phyloP scores from a whole-genome alignment of 768 basidiomycete species.

The Filobasidium floriforme region DNA sequence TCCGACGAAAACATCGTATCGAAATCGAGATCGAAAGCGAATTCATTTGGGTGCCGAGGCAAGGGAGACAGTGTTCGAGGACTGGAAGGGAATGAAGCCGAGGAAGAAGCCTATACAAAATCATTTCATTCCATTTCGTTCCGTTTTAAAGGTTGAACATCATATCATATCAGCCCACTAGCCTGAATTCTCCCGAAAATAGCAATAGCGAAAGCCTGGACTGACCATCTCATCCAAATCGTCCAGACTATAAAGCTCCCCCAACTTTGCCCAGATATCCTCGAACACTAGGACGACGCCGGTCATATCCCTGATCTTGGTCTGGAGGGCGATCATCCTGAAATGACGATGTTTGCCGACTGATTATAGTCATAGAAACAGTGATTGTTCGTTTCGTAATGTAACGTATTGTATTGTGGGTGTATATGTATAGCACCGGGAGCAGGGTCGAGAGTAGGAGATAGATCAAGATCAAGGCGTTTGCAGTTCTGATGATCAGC shows the following conservation, averaged over 20 bases:
- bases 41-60: background rate
- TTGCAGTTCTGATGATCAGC: too few relatives aligned
- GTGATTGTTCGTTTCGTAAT: too few relatives aligned
- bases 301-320: conserved; percentile 25
- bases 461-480: background rate
- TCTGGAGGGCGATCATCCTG: conserved; percentile 34
- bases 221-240: conserved; percentile 36
- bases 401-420: too few relatives aligned
- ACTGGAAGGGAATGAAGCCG: conserved; percentile 26
- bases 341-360: conserved; percentile 37
- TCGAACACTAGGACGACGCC: conserved; percentile 27
- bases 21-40: background rate
- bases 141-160: conserved; percentile 2
- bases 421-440: too few relatives aligned
- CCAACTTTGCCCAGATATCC: conserved; percentile 34
- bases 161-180: too few relatives aligned
- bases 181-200: too few relatives aligned
- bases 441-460: too few relatives aligned
- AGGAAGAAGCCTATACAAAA: conserved; percentile 14
- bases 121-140: too few relatives aligned
- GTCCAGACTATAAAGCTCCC: conserved; percentile 32
- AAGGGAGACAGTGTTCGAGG: conserved; percentile 24
- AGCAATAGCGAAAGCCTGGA: background rate
- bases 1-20: background rate
- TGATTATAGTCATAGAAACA: too few relatives aligned